Base-by-base conservation (phyloP, 306 rosid genomes). In the Rubus idaeus region DNA sequence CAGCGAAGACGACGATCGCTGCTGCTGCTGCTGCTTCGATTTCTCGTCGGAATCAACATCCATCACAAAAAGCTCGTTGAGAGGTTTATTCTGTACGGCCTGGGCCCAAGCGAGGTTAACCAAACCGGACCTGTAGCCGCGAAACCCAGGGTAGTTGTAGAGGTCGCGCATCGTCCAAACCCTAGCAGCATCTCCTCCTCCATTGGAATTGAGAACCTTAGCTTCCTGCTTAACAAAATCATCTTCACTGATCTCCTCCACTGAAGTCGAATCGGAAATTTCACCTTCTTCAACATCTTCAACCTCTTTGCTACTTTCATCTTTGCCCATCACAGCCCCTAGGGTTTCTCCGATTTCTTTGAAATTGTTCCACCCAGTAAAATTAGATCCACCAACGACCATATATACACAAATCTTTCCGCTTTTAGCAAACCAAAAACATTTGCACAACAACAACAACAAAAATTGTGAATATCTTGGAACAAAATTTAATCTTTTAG, bases 221-320 rank as follows among this genome's bases (percentile, higher is more conserved):
- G 78, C 65, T 58, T 91, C 97, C 41, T 83, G 94, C 82, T 88
- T 91, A 1, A 82, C 85, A 84, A 92, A 96, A 91, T 89, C 99
- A 52, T 87, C 98, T 42, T 82, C 91, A 70, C 77, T 91, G 83
- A 96, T 96, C 94, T 96, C 99, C 78, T 89, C 98, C 67, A 95
- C 88, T 8, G 99, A 96, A 76, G 88, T 93, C 66, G 97, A 70
- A 78, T 92, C 97, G 8, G 97, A 91, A 86, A 96, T 92, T 78
- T 96, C 99, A 62, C 99, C 99, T 77, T 92, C 99, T 79, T 96
- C 99, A 4, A 89, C 99, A 80, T 86, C 99, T 74, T 77, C 88
- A 17, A 79, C 88, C 39, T 83, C 88, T 85, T 63, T 77, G 70
- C 8, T 45, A 46, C 71, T 73, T 6, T 76, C 89, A 18, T 85